Base-by-base conservation (phyloP, 2,329 filamentous ascomycete genomes). In the Venturiaceae sp. region DNA sequence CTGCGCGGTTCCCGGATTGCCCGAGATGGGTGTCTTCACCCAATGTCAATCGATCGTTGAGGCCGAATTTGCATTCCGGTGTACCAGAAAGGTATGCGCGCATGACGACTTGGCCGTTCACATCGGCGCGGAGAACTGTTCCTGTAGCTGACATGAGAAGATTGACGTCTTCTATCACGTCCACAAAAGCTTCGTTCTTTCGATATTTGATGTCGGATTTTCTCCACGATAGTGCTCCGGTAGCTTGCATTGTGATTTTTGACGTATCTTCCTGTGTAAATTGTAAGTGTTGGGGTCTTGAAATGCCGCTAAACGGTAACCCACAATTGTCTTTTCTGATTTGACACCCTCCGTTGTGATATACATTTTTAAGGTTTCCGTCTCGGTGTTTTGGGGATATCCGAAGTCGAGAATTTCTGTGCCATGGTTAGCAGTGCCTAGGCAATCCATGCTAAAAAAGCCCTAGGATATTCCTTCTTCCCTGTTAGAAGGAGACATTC, bases 301-400 rank as follows among this genome's bases (percentile, higher is more conserved):
- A 53, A 26, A 39, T 39, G 30, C 9, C 14, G 30, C 37, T 26
- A 11, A 23, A 19, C 16, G 30, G 3, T n/a, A 46, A 13, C 47
- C 68, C 71, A 71, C 73, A 75, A 85, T 87, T 64, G 82, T 85
- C 64, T 85, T 79, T 72, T 91, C 91, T 33, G 91, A 95, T 74
- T 96, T 96, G 75, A 99, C 92, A 60, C 94, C 94, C 77, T 99
- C 94, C 36, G 94, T 99, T 46, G 95, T 99, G 69, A 99, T 99
- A 80, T 99, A 99, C 92, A 97, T 97, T 76, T 99, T 99, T 66
- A 99, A 80, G 16, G 94, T 97, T 72, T 99, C 94, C 57, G 92
- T 96, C 76, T 99, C 94, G 62, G 94, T 99, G 73, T 97, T 97
- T 73, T 99, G 94, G 34, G 94, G 94, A 72, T 99, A 99, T 62